Base-by-base conservation (phyloP, 331 rosid genomes). In the Dryas integrifolia region DNA sequence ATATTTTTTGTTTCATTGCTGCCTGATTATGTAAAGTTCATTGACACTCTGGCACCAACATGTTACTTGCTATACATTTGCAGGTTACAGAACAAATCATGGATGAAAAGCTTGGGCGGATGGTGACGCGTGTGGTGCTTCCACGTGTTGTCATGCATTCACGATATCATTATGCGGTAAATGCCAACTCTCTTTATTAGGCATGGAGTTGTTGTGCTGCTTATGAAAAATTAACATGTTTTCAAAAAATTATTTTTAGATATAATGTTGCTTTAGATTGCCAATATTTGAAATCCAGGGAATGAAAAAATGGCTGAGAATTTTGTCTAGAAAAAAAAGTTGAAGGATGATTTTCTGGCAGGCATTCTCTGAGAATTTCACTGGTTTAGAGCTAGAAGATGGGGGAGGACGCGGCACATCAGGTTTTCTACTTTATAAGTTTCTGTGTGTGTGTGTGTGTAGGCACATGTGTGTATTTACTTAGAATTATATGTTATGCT, bases 391-490 rank as follows among this genome's bases (percentile, higher is more conserved):
- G 86, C 89, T 95, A 72, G 99, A 95, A 87, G 99, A 95, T 74
- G 97, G 99, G 68, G 99, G 99, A 74, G 99, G 99, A 47, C 96
- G 99, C 0, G 97, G 99, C 63, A 95, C 99, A 77, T 95, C 99
- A 89, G 97, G 98, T 92, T 58, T 47, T 55, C 2, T 18, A 55
- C 53, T 41, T 9, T 13, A 16, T 40, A 39, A 18, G 49, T 51
- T 68, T 68, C 16, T 65, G 40, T 18, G 51, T 12, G 30, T 8
- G 24, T 8, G 24, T 11, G 5, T 30, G 18, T 59, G 1, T 59
- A 2, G 7, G 9, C 14, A 9, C 65, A 30, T 39, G 30, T 7
- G 2, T 18, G 50, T 14, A 11, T 11, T 10, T 46, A 16, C 43
- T 26, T 47, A 26, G 12, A 11, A 7, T 13, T 21, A 39, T 40